phyloP scores from a whole-genome alignment of 257 asterid genomes.

The Verbascum thapsus region DNA sequence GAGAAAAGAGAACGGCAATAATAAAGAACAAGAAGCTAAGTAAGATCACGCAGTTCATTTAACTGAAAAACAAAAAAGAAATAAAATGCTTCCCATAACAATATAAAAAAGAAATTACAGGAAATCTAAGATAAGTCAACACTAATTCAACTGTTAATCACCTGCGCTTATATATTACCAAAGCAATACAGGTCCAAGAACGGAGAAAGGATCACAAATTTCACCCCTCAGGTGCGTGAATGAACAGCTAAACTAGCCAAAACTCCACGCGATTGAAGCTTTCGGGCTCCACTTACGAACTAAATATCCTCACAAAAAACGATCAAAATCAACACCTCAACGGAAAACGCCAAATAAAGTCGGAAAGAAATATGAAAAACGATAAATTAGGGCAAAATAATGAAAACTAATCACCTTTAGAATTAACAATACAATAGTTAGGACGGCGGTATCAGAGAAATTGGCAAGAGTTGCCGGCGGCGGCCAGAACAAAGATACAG shows the following conservation, averaged over 20 bases:
- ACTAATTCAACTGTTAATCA: constrained; percentile 27
- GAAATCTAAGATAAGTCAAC: constrained; percentile 19
- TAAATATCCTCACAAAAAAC: constrained; percentile 11
- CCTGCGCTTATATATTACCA: constrained; percentile 28
- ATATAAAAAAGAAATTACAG: constrained; percentile 17
- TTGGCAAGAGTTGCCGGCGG: constrained; percentile 50
- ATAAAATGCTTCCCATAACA: too few relatives aligned
- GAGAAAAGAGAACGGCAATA: neutral
- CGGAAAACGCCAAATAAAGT: constrained; percentile 7
- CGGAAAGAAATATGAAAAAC: constrained; percentile 1
- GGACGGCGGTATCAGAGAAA: constrained; percentile 5
- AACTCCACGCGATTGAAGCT: constrained; percentile 36
- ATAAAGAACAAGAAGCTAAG: too few relatives aligned
- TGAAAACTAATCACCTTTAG: constrained; percentile 42
- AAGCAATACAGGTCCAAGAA: constrained; percentile 26
- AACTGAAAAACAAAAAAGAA: too few relatives aligned
- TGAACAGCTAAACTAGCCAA: constrained; percentile 30
- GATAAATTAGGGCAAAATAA: neutral
- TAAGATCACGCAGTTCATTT: too few relatives aligned
- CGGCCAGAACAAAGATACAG: constrained; percentile 60
- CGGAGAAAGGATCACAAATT: constrained; percentile 20
- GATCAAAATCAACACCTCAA: constrained; percentile 39
- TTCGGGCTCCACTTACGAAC: constrained; percentile 34
- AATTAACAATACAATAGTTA: constrained; percentile 15
- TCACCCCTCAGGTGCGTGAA: constrained; percentile 29